Evolutionary conservation across 148 eudicot species (phyloP), one percentile per base, ranked within the genome.

Genomic region (Chenopodium suecicum): DNA sequence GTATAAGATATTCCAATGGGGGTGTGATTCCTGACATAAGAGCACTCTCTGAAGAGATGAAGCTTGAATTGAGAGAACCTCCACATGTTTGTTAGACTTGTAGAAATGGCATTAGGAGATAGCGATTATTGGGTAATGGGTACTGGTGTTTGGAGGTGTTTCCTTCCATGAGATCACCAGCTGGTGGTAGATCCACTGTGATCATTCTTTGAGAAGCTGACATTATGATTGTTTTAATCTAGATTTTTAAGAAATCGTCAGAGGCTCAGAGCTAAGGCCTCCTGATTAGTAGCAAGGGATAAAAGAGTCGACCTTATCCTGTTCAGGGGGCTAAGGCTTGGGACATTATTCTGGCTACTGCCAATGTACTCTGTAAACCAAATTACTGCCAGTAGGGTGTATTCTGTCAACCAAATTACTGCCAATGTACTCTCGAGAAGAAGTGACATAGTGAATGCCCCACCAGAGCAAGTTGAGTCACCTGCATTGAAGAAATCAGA

Each of bases 11-110:
- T 19, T 86, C 79, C 78, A 77, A 88, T 52, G 94, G 95, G 20
- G 98, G 98, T 12, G 88, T 95, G 12, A 83, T 94, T 78, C 99
- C 99, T n/a, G 97, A 92, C 64, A 81, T 89, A 79, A 82, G 87
- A 44, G 86, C 94, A 79, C 90, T 95, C 20, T 81, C 87, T 50
- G 72, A 86, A 73, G 97, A 93, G 78, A 82, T 95, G 92, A 84
- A 86, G 79, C 83, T 89, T 84, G 69, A 84, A 27, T 52, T 71
- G 22, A 6, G 46, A 76, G 37, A 56, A 75, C 34, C 63, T 29
- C 23, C 46, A 22, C 13, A 52, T 31, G 29, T 74, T 25, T 66
- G 66, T 37, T 34, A 52, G 62, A 67, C 66, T 72, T 68, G 60
- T 58, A 37, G 63, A 41, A 73, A 78, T 34, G 74, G 13, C 62